Evolutionary conservation across 202 grass and related monocot genomes (phyloP).

Genomic region (Panicum hallii): DNA sequence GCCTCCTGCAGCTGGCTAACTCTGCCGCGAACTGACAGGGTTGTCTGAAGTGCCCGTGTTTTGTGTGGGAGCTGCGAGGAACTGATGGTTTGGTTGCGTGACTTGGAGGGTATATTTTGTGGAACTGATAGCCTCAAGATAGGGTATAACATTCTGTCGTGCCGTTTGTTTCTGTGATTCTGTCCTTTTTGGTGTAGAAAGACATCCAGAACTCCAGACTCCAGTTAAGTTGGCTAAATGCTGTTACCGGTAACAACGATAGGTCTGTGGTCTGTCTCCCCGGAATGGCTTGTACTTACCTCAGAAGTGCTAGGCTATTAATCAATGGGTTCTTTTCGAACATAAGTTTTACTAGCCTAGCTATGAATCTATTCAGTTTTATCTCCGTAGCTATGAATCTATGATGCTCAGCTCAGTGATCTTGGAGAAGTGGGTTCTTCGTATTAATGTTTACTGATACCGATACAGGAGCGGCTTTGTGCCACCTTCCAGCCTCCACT

Average conservation of each 20-base stretch:
- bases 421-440: not conserved
- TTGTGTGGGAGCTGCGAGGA: slow-evolving; percentile 11
- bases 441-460: not conserved
- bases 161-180: slow-evolving; percentile 40
- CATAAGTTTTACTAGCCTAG: not conserved
- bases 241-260: not conserved
- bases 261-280: not conserved
- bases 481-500: not conserved
- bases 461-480: not conserved
- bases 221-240: slow-evolving; percentile 39
- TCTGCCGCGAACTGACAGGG: slow-evolving; percentile 32
- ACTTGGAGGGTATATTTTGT: slow-evolving; percentile 30
- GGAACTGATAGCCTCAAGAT: slow-evolving; percentile 48
- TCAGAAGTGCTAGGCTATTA: slow-evolving; percentile 16
- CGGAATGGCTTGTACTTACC: slow-evolving; percentile 13
- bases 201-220: not conserved
- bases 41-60: not conserved
- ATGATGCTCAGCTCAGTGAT: not conserved
- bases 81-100: slow-evolving; percentile 31
- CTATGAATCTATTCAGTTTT: not conserved
- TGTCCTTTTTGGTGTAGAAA: slow-evolving; percentile 35
- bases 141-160: slow-evolving; percentile 31
- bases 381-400: not conserved
- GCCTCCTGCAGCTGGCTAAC: slow-evolving; percentile 61
- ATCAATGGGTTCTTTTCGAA: slow-evolving; percentile 33